Evolutionary conservation across 352 stramenopile genomes (phyloP).

Genomic region (Chrysophaeum taylorii): DNA sequence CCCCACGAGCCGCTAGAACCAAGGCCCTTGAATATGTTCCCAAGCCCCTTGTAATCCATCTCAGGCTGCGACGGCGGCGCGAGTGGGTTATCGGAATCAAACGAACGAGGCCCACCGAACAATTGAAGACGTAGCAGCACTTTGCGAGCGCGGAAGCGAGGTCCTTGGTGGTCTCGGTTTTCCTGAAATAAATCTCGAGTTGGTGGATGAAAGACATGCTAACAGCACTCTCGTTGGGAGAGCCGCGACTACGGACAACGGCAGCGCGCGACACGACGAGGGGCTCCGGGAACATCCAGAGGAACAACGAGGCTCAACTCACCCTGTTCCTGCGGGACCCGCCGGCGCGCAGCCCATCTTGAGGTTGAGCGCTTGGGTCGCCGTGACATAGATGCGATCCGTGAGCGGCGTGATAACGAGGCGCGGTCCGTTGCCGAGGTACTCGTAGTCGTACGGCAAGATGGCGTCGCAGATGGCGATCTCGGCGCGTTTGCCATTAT

Average conservation of each 20-base stretch:
- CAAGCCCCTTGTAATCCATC: constrained; percentile 88
- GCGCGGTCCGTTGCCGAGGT: constrained; percentile 80
- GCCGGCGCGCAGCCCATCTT: constrained; percentile 85
- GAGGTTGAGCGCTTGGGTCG: constrained; percentile 82
- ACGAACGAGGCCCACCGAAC: not conserved
- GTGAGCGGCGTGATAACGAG: constrained; percentile 88
- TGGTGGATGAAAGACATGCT: too few relatives aligned
- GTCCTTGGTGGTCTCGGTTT: constrained; percentile 90
- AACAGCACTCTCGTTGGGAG: too few relatives aligned
- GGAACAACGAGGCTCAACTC: not conserved
- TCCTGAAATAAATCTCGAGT: too few relatives aligned
- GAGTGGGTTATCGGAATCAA: not conserved
- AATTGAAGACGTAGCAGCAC: constrained; percentile 72
- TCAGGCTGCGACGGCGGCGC: constrained; percentile 88
- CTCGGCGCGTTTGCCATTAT: constrained; percentile 31
- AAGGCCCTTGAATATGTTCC: constrained; percentile 93
- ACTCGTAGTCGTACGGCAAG: constrained; percentile 91
- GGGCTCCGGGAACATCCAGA: constrained; percentile 58
- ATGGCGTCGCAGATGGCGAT: constrained; percentile 79
- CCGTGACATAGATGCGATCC: constrained; percentile 90
- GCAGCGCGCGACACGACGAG: constrained; percentile 72
- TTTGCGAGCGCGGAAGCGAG: constrained; percentile 82
- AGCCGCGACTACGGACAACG: too few relatives aligned
- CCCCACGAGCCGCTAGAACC: constrained; percentile 84
- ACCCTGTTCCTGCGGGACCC: constrained; percentile 41